Conservation (phyloP, 345 rosid species). For the Aegle marmelos region DNA sequence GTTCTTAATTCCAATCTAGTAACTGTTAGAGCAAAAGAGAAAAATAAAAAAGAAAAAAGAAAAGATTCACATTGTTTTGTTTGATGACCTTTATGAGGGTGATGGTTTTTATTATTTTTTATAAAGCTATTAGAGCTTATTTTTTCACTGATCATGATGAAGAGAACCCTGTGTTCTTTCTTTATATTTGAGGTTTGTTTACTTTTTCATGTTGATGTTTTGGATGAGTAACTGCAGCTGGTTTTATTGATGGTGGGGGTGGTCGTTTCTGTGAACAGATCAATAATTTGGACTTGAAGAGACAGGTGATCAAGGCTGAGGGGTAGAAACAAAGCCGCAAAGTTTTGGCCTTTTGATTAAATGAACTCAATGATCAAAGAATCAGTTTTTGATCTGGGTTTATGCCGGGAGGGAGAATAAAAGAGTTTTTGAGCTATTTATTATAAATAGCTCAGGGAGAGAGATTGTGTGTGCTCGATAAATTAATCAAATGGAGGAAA, state of each 20-base stretch:
- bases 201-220: background rate
- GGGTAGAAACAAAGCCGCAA: conserved; percentile 10
- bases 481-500: conserved; percentile 30
- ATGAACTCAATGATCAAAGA: conserved; percentile 6
- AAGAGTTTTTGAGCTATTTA: background rate
- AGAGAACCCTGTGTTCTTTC: background rate
- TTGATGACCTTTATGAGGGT: background rate
- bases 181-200: conserved; percentile 1
- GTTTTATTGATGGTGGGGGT: background rate
- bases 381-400: conserved; percentile 42
- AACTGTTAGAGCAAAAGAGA: background rate
- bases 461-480: background rate
- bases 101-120: background rate
- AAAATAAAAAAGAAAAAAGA: too few relatives aligned
- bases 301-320: conserved; percentile 16
- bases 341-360: conserved; percentile 1
- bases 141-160: background rate
- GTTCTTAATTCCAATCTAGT: conserved; percentile 4
- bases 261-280: conserved; percentile 18
- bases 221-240: background rate
- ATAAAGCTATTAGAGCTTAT: background rate
- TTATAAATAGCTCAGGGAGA: background rate
- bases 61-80: background rate
- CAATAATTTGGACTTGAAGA: conserved; percentile 17
- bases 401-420: conserved; percentile 24